A percentile compares a stretch with the other conserved stretches of the same genome.
Conservation (phyloP, 2,329 filamentous ascomycete genomes). For the Aspergillus hortae region DNA sequence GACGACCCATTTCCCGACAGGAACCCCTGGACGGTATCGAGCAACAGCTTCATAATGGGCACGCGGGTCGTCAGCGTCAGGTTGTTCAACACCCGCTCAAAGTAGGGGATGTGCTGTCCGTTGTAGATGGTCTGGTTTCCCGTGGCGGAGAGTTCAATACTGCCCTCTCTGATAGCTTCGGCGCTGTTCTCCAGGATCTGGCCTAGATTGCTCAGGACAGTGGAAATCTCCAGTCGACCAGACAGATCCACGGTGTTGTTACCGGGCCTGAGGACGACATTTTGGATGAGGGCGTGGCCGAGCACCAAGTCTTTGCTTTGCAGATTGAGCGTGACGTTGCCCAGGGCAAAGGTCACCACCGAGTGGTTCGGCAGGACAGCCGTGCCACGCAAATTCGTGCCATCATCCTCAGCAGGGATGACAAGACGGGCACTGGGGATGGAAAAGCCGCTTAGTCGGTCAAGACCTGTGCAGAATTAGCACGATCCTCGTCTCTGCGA, state of each 20-base stretch:
- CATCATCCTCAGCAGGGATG: constrained; percentile 34
- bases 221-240: constrained; percentile 26
- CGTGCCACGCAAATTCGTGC: constrained; percentile 43
- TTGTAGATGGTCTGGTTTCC: constrained; percentile 44
- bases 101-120: constrained; percentile 43
- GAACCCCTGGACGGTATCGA: constrained; percentile 21
- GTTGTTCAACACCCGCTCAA: constrained; percentile 44
- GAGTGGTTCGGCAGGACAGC: constrained; percentile 47
- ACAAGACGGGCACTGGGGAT: constrained; percentile 37
- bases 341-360: constrained; percentile 39
- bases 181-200: constrained; percentile 39
- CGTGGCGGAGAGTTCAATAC: constrained; percentile 40
- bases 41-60: constrained; percentile 39
- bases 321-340: constrained; percentile 47
- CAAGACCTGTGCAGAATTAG: constrained; percentile 23
- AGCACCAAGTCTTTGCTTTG: constrained; percentile 39
- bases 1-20: neutral
- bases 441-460: constrained; percentile 39
- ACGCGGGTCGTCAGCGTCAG: constrained; percentile 35
- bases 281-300: constrained; percentile 38
- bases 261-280: constrained; percentile 41
- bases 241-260: constrained; percentile 37
- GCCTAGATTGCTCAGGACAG: constrained; percentile 42
- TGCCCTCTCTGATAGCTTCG: constrained; percentile 35
- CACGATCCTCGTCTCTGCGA: neutral